Base-by-base conservation (phyloP, 441 rosid species). In the Codiaeum variegatum region DNA sequence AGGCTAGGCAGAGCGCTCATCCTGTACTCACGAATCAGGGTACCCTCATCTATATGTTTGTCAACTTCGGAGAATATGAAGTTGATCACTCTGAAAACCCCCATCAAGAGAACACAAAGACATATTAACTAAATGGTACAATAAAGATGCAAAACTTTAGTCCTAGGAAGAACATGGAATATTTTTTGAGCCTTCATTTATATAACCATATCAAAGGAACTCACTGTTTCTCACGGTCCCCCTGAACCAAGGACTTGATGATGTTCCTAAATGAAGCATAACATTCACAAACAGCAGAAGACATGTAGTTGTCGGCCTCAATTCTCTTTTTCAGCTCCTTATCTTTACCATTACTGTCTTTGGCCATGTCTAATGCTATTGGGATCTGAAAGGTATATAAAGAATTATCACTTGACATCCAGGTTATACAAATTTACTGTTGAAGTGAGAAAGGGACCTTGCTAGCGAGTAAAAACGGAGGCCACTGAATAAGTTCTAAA, bases 331-430 rank as follows among this genome's bases (percentile, higher is more conserved):
- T 88, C 77, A 96, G 92, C 87, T 96, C 99, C 75, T 85, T 83
- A 77, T 91, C 99, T 78, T 94, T 90, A 24, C 96, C 94, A 81
- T 83, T 85, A 79, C 98, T 96, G 81, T 91, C 99, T 81, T 96
- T 96, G 40, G 99, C 99, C 99, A 96, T 96, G 86, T 96, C 99
- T 68, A 96, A 79, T 11, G 99, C 99, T 78, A 96, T 96, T 67
- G 99, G 99, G 40, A 96, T 96, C 99, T 96, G 78, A 66, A 66
- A 69, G 76, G 66, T n/a, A 73, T 21, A 74, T 24, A 69, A 23
- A 56, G 31, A 31, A 80, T 75, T 47, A 81, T 34, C 24, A 70
- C 23, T 49, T 51, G 47, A 66, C 72, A 78, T 62, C 40, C 23
- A 54, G 42, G 28, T 73, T 32, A 59, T 60, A 56, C 58, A 23